Percentiles rank a stretch among this genome's conserved stretches.
phyloP scores from a whole-genome alignment of 1,284 basidiomycete genomes.

The Inonotus hispidus region DNA sequence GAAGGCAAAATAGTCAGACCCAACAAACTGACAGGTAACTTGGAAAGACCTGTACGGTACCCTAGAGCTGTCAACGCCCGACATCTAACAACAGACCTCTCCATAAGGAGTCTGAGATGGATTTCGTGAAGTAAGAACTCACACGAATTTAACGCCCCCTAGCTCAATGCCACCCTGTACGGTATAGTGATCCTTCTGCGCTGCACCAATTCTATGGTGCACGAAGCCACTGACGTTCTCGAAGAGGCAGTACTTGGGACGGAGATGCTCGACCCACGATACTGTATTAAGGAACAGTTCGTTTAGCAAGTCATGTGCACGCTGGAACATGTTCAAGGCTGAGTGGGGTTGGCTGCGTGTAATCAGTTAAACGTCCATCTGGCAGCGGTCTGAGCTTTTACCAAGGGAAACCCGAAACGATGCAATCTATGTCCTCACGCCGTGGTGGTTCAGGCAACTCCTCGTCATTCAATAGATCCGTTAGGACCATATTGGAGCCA shows the following conservation, averaged over 20 bases:
- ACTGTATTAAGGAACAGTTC: slow-evolving; percentile 52
- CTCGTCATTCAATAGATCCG: slow-evolving; percentile 34
- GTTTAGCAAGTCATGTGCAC: slow-evolving; percentile 47
- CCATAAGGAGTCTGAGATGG: slow-evolving; percentile 19
- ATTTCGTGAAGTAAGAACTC: neutral
- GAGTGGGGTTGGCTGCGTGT: slow-evolving; percentile 48
- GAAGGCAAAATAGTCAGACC: slow-evolving; percentile 5
- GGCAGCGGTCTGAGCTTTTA: slow-evolving; percentile 26
- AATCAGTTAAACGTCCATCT: neutral
- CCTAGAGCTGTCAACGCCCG: slow-evolving; percentile 54
- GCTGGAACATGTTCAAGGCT: slow-evolving; percentile 49
- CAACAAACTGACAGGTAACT: neutral
- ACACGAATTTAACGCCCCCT: slow-evolving; percentile 65
- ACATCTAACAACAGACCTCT: neutral
- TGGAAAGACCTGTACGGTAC: slow-evolving; percentile 33
- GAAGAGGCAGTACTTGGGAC: slow-evolving; percentile 56
- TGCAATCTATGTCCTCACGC: slow-evolving; percentile 50
- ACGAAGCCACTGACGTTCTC: slow-evolving; percentile 74
- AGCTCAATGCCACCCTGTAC: slow-evolving; percentile 55
- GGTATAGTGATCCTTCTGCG: slow-evolving; percentile 41
- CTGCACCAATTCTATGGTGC: slow-evolving; percentile 45
- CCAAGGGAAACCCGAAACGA: slow-evolving; percentile 73
- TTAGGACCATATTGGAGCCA: slow-evolving; percentile 34
- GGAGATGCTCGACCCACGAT: slow-evolving; percentile 58
- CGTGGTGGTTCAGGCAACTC: slow-evolving; percentile 38